Evolutionary conservation across 1,284 basidiomycete species (phyloP), one percentile per base, ranked within the genome.

Genomic region (Cutaneotrichosporon cutaneum): DNA sequence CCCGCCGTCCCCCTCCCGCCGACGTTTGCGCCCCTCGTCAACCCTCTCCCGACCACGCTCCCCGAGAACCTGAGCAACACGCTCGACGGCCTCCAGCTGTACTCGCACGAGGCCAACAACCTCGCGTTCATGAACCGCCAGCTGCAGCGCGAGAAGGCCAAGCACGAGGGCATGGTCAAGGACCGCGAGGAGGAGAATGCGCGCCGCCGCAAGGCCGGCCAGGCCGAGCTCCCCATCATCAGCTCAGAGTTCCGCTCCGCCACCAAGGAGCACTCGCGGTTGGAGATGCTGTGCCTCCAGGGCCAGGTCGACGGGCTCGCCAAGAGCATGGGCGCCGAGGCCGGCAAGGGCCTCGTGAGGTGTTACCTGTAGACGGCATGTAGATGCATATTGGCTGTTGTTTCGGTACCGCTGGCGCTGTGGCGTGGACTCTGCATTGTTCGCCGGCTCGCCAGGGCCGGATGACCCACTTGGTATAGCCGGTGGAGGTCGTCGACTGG

Each of bases 141-240:
- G 79, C 93, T 97, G 71, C 89, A 88, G 26, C 86, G 95, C 52
- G 95, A 98, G 80, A 89, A 88, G 75, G 82, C 85, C 44, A 87
- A 87, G 65, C 91, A 93, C 63, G 95, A 99, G 65, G 82, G 83
- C 60, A 87, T 88, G 71, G 80, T 94, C 60, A 84, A 85, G 70
- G 92, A 92, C 77, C 86, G 93, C 70, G 90, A 90, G 75, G 92
- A 95, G 73, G 95, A 98, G 81, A 97, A 94, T 75, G 86, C 85
- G 24, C 82, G 84, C 62, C 85, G 95, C 60, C 85, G 89, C 66
- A 88, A 88, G 54, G 90, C 94, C 72, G 94, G 94, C 10, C 82
- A 96, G 61, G 85, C 87, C 39, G 90, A 94, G 62, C 83, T 97
- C 27, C 93, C 92, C 0, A 88, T 91, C 74, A 90, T 95, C 73